Base-by-base conservation (phyloP, 2,329 filamentous ascomycete genomes). In the Bipolaris cookei region DNA sequence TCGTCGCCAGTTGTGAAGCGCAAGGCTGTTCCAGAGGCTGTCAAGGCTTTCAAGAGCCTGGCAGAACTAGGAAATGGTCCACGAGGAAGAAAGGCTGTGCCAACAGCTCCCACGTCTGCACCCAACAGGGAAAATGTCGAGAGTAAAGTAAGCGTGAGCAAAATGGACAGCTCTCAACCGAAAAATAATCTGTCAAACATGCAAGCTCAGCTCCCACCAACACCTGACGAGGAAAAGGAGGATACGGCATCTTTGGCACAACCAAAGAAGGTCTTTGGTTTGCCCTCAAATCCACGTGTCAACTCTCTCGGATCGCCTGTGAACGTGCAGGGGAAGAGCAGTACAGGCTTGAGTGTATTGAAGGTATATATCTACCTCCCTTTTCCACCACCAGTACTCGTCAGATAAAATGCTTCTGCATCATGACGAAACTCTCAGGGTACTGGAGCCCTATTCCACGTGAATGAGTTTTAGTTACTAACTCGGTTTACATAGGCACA, bases 271-370 rank as follows among this genome's bases (percentile, higher is more conserved):
- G 63, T 58, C 6, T 65, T 71, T 42, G 71, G 72, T 20, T 63
- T 72, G 25, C 71, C 72, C 1, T 69, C 70, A 2, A 73, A 72
- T 41, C 71, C 72, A n/a, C 67, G 68, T 34, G 54, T 62, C 41
- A 68, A 64, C 51, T 58, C 54, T 30, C 68, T 54, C 34, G 52
- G 48, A 8, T 65, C 65, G 21, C 64, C 67, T 35, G 68, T 71
- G 51, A 74, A 76, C 47, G 52, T 62, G 35, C 71, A 72, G 10
- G 72, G 74, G 18, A 76, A 76, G 56, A 77, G 75, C 56, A 75
- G 68, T 54, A 75, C 74, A 13, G 71, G 73, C 30, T 75, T 77
- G 54, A 71, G 73, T 49, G 64, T 75, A 30, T 61, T 76, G 61
- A 73, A 75, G 66, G 73, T 76, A 71, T 61, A 67, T 65, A 65